Percentiles rank a stretch among this genome's conserved stretches.
These are phyloP conservation scores for Aspergillus sergii DNA, from an alignment of 2,329 filamentous ascomycete species.

Conservation along the genomic window DNA sequence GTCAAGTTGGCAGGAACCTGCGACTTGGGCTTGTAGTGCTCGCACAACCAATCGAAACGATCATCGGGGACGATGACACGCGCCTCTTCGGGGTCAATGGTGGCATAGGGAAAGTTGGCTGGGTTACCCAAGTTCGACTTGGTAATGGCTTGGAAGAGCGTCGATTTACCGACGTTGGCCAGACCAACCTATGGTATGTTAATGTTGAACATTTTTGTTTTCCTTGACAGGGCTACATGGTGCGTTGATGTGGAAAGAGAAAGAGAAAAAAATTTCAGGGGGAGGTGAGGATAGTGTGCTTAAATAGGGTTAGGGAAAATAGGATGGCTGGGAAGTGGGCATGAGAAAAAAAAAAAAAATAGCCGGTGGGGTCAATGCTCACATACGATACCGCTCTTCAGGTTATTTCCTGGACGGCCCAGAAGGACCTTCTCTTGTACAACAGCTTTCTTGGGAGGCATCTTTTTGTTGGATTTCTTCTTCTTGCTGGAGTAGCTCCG, in stretches of 20 bases:
- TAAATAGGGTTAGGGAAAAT: constrained; percentile 24
- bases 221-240: constrained; percentile 10
- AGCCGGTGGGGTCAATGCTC: constrained; percentile 49
- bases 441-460: constrained; percentile 93
- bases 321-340: constrained; percentile 26
- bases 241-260: constrained; percentile 10
- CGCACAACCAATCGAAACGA: constrained; percentile 90
- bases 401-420: constrained; percentile 92
- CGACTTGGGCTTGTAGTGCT: constrained; percentile 98
- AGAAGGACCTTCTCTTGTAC: constrained; percentile 95
- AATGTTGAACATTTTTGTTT: constrained; percentile 15
- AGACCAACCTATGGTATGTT: constrained; percentile 74
- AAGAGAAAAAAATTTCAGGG: constrained; percentile 3
- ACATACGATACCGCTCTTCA: constrained; percentile 99
- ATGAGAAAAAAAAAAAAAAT: constrained; percentile 27
- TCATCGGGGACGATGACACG: constrained; percentile 96
- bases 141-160: constrained; percentile 98
- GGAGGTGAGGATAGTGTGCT: constrained; percentile 16
- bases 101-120: constrained; percentile 98
- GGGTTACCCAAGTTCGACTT: constrained; percentile 97
- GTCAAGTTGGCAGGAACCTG: constrained; percentile 96
- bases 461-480: constrained; percentile 66
- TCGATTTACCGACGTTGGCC: constrained; percentile 99
- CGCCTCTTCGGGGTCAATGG: constrained; percentile 97
- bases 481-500: constrained; percentile 60